Percentiles rank a stretch among this genome's conserved stretches.
These are phyloP conservation scores for Allomyces macrogynus DNA, from an alignment of 192 early-diverging fungal species.

Conservation along the genomic window DNA sequence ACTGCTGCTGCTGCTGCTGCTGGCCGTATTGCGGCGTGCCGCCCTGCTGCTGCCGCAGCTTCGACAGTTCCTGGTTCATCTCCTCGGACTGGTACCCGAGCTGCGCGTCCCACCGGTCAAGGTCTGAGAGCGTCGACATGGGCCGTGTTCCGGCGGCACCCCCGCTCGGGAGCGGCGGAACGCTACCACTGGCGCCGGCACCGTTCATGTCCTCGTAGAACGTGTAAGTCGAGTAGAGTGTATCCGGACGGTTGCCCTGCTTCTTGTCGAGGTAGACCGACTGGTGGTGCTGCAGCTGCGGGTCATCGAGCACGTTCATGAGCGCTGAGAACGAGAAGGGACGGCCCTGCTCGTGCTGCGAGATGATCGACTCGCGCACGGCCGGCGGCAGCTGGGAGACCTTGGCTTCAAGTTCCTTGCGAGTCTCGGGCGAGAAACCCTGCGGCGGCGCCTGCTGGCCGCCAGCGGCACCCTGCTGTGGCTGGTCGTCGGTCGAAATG, in stretches of 20 bases:
- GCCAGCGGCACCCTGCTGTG: background rate
- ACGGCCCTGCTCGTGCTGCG: background rate
- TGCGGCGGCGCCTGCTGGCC: background rate
- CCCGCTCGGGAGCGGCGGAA: background rate
- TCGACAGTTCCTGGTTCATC: background rate
- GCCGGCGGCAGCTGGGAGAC: background rate
- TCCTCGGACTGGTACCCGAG: background rate
- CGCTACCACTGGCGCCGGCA: background rate
- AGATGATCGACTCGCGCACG: background rate
- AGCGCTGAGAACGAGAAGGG: background rate
- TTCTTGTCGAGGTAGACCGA: background rate
- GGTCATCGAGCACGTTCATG: background rate
- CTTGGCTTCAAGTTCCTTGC: background rate
- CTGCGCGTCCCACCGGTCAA: background rate
- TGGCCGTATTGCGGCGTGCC: too few relatives aligned
- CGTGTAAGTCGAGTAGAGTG: background rate
- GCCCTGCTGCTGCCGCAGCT: background rate
- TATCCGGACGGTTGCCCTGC: background rate
- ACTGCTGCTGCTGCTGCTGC: too few relatives aligned
- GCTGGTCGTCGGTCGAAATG: background rate
- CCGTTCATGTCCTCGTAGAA: background rate
- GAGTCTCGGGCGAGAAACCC: background rate
- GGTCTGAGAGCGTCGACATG: background rate
- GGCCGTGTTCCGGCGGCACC: background rate
- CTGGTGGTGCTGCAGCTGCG: conserved; percentile 1